These are phyloP conservation scores for Alternaria ethzedia DNA, from an alignment of 2,329 filamentous ascomycete species.

Conservation along the genomic window DNA sequence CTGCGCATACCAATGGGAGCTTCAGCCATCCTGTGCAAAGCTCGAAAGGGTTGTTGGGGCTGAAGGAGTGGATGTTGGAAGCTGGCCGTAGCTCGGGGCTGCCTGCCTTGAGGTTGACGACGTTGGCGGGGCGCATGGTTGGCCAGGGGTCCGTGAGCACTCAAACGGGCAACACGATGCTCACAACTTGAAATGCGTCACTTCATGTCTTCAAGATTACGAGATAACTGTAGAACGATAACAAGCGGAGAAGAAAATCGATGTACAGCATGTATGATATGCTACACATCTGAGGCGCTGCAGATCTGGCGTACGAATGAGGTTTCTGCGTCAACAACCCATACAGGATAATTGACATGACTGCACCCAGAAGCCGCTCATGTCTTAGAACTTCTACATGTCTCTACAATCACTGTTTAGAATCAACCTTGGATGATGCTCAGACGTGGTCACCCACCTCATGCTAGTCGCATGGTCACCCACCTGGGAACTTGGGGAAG, in stretches of 20 bases:
- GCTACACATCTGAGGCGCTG: neutral
- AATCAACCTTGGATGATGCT: neutral
- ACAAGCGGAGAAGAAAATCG: neutral
- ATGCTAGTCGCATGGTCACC: constrained; percentile 11
- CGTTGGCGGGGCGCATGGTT: constrained; percentile 35
- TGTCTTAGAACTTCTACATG: no score
- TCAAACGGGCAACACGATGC: constrained; percentile 22
- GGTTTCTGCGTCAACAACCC: neutral
- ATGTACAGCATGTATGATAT: neutral
- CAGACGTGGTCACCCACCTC: constrained; percentile 4
- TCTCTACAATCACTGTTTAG: neutral
- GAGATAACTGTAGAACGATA: no score
- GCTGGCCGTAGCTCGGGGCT: constrained; percentile 19
- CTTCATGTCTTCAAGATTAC: neutral
- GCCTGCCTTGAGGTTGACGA: constrained; percentile 34
- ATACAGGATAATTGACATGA: neutral
- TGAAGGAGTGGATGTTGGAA: constrained; percentile 13
- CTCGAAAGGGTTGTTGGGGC: constrained; percentile 19
- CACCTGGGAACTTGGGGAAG: constrained; percentile 11
- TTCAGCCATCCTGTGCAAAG: constrained; percentile 52
- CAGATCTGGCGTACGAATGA: neutral
- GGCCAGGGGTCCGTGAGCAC: constrained; percentile 26
- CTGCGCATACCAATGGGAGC: constrained; percentile 55
- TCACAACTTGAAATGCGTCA: constrained; percentile 1
- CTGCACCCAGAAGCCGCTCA: no score